Percentiles rank a stretch among this genome's conserved stretches.
Conservation (phyloP, 768 basidiomycete genomes). For the Serendipita sp. region DNA sequence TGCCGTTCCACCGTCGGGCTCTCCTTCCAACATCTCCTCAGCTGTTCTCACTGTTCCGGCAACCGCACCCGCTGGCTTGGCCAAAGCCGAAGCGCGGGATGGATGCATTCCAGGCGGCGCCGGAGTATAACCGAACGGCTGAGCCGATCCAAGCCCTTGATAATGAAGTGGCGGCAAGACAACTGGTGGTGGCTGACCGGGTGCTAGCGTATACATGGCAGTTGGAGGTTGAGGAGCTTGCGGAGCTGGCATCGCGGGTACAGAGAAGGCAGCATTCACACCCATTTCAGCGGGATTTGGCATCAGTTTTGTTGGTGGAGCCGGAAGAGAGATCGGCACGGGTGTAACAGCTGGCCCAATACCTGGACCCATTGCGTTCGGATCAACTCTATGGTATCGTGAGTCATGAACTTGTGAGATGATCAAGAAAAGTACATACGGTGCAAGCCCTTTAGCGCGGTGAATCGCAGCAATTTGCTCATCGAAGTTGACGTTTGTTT, state of each 20-base stretch:
- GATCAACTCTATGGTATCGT: conserved; percentile 11
- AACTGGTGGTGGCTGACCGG: conserved; percentile 39
- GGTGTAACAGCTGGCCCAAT: conserved; percentile 71
- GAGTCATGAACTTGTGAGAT: background rate
- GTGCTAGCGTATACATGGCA: conserved; percentile 35
- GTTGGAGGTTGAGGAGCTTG: conserved; percentile 88
- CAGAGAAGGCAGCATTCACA: conserved; percentile 39
- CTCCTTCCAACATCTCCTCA: conserved; percentile 60
- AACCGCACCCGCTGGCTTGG: conserved; percentile 29
- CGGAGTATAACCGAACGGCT: conserved; percentile 68
- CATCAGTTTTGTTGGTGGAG: conserved; percentile 58
- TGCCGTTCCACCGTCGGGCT: conserved; percentile 46
- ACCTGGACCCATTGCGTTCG: conserved; percentile 24
- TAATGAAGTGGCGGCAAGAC: conserved; percentile 79
- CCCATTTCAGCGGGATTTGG: conserved; percentile 28
- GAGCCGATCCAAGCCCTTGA: conserved; percentile 59
- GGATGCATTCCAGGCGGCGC: conserved; percentile 53
- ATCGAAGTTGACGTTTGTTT: conserved; percentile 84
- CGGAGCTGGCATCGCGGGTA: conserved; percentile 74
- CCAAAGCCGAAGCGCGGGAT: conserved; percentile 45
- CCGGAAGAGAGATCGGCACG: conserved; percentile 41
- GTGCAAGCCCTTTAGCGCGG: conserved; percentile 77
- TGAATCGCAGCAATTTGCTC: conserved; percentile 97
- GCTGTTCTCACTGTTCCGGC: conserved; percentile 62
- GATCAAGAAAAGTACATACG: conserved; percentile 34